A percentile compares a stretch with the other conserved stretches of the same genome.
These are phyloP conservation scores for Salix caprea DNA, from an alignment of 345 rosid genomes.

Conservation along the genomic window DNA sequence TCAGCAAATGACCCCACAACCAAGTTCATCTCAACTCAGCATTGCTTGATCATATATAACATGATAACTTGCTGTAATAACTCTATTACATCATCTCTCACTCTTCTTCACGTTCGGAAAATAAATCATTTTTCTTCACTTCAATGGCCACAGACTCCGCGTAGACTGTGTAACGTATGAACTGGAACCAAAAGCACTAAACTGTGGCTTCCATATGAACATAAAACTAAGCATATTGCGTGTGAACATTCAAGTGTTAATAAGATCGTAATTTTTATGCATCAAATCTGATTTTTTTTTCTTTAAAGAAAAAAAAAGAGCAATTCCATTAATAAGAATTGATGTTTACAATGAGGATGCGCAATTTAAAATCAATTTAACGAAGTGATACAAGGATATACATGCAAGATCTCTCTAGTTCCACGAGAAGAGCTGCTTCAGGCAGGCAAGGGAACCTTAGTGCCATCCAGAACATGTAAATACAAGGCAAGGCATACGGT, in stretches of 20 bases:
- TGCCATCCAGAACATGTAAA: constrained; percentile 55
- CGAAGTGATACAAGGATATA: constrained; percentile 4
- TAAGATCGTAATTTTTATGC: background rate
- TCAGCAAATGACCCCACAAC: background rate
- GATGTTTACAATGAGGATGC: background rate
- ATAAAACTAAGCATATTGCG: background rate
- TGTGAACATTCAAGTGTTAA: background rate
- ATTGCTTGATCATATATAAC: background rate
- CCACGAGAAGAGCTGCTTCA: constrained; percentile 15
- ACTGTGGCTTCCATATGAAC: background rate
- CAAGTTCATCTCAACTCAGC: background rate
- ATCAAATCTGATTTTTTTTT: background rate
- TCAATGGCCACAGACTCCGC: background rate
- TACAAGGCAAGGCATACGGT: constrained; percentile 74
- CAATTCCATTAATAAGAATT: background rate
- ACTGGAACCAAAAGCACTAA: background rate
- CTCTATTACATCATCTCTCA: background rate
- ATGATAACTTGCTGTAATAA: background rate
- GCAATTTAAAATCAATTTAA: constrained; percentile 1
- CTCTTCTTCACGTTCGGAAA: background rate
- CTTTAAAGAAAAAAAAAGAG: too few relatives aligned
- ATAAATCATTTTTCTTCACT: background rate
- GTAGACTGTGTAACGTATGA: background rate
- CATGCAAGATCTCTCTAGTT: constrained; percentile 7
- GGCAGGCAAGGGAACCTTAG: constrained; percentile 45